Percentiles rank a stretch among this genome's conserved stretches.
These are phyloP conservation scores for Populus alba DNA, from an alignment of 345 rosid species.

Conservation along the genomic window DNA sequence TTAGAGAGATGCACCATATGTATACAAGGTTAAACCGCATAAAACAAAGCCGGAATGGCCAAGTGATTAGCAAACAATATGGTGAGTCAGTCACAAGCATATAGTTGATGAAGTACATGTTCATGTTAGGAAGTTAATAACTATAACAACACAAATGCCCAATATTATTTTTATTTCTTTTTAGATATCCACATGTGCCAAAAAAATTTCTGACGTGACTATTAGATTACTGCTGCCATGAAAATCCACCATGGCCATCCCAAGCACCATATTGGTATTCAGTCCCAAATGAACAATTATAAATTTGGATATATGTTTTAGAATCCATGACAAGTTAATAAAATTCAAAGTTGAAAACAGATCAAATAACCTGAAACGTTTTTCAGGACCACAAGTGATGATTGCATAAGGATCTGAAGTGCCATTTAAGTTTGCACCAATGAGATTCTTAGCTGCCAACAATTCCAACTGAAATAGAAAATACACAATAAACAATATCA, in stretches of 20 bases:
- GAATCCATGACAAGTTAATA: neutral
- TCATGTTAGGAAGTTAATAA: neutral
- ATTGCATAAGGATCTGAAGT: constrained; percentile 98
- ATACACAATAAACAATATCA: neutral
- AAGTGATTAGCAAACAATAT: neutral
- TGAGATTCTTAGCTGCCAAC: constrained; percentile 94
- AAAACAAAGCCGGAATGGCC: too few relatives aligned
- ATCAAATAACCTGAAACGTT: constrained; percentile 77
- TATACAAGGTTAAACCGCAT: too few relatives aligned
- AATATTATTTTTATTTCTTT: too few relatives aligned
- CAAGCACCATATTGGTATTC: neutral
- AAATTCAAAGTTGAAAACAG: neutral
- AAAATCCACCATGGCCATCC: neutral
- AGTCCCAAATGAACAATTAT: neutral
- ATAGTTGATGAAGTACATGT: neutral
- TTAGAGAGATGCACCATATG: neutral
- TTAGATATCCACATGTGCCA: neutral
- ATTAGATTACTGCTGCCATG: neutral
- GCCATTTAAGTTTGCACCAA: constrained; percentile 94
- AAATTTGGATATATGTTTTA: neutral
- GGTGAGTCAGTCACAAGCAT: neutral
- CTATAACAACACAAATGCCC: neutral
- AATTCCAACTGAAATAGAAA: constrained; percentile 67
- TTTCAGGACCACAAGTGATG: constrained; percentile 93
- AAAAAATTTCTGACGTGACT: neutral